Evolutionary conservation across 768 basidiomycete species (phyloP).

Genomic region (Panus rudis): DNA sequence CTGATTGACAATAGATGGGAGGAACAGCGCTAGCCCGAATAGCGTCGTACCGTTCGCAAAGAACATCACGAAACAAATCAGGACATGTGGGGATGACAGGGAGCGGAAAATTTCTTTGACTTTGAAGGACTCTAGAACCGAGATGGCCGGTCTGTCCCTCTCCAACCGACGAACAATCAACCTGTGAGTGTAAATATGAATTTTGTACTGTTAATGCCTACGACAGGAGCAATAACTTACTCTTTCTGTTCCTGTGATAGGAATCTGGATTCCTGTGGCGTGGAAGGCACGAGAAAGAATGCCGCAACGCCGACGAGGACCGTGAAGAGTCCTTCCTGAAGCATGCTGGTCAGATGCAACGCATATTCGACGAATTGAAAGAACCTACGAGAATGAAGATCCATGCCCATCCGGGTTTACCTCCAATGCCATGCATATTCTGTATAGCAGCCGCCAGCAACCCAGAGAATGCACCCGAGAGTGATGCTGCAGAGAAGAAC

Average conservation of each 20-base stretch:
- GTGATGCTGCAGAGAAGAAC: conserved; percentile 37
- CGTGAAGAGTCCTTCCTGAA: conserved; percentile 6
- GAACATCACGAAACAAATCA: not conserved
- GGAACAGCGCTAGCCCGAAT: conserved; percentile 8
- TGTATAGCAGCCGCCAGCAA: conserved; percentile 53
- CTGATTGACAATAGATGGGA: conserved; percentile 19
- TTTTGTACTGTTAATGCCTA: too few species aligned
- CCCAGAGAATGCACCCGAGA: conserved; percentile 59
- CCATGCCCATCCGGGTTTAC: conserved; percentile 58
- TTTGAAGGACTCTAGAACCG: too few species aligned
- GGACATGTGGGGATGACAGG: too few species aligned
- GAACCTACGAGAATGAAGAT: conserved; percentile 48
- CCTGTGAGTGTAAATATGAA: too few species aligned
- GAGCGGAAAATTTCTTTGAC: too few species aligned
- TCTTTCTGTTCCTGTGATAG: conserved; percentile 6
- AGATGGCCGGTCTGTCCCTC: too few species aligned
- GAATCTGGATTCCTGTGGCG: not conserved
- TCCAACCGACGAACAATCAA: too few species aligned
- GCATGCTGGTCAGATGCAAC: not conserved
- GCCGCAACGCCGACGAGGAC: conserved; percentile 1
- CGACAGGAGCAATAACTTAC: too few species aligned
- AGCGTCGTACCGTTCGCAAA: not conserved
- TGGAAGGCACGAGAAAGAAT: conserved; percentile 1
- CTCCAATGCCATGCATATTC: conserved; percentile 45
- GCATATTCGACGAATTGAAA: not conserved